A percentile compares a stretch with the other conserved stretches of the same genome.
Conservation (phyloP, 768 basidiomycete species). For the Naganishia randhawae region DNA sequence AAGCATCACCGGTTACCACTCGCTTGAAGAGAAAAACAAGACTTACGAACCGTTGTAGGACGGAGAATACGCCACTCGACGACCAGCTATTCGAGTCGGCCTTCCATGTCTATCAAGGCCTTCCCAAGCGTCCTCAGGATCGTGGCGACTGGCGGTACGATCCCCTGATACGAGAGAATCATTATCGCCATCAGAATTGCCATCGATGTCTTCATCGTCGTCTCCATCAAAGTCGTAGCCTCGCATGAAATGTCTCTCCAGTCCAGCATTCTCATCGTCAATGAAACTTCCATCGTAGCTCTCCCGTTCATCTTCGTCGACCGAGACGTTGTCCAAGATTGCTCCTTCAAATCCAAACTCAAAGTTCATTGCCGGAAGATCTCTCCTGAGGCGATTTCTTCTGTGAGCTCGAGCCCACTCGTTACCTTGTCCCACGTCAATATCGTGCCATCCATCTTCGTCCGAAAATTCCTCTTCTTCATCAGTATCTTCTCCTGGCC, state of each 20-base stretch:
- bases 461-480: constrained; percentile 13
- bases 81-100: background rate
- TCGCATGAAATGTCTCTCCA: constrained; percentile 8
- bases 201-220: constrained; percentile 1
- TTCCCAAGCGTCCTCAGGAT: background rate
- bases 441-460: background rate
- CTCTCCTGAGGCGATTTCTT: background rate
- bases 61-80: background rate
- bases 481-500: constrained; percentile 15
- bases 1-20: background rate
- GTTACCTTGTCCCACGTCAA: background rate
- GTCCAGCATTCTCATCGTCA: constrained; percentile 1
- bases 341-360: background rate
- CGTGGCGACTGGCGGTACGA: background rate
- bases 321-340: background rate
- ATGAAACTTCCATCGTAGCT: constrained; percentile 3
- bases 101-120: background rate
- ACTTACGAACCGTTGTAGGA: constrained; percentile 4
- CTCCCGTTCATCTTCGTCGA: background rate
- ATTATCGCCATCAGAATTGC: background rate
- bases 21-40: background rate
- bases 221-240: constrained; percentile 10
- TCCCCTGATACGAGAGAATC: background rate
- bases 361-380: background rate
- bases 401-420: background rate